A percentile compares a stretch with the other conserved stretches of the same genome.
Evolutionary conservation across 1,284 basidiomycete species (phyloP).

Genomic region (Moesziomyces globuligerus): DNA sequence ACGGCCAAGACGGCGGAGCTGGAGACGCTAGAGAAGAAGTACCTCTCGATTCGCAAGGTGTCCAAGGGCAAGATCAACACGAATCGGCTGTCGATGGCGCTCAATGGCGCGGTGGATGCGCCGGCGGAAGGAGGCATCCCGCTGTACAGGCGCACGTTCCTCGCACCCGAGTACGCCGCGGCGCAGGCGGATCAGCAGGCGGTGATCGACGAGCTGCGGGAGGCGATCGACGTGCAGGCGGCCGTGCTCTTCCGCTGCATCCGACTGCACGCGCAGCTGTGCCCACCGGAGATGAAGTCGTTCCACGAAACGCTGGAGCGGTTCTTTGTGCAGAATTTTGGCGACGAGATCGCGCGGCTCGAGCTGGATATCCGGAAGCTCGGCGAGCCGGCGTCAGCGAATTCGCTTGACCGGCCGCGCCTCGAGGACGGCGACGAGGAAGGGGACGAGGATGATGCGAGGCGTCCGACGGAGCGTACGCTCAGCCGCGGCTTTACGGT

Average conservation of each 20-base stretch:
- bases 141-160: constrained; percentile 72
- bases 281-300: constrained; percentile 83
- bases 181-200: constrained; percentile 78
- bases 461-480: constrained; percentile 32
- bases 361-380: constrained; percentile 44
- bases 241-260: constrained; percentile 84
- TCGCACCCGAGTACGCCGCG: constrained; percentile 76
- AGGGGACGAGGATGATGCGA: constrained; percentile 20
- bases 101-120: constrained; percentile 88
- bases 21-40: constrained; percentile 76
- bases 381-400: constrained; percentile 10
- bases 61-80: constrained; percentile 73
- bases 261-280: constrained; percentile 81
- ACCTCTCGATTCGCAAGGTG: constrained; percentile 80
- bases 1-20: constrained; percentile 81
- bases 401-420: constrained; percentile 14
- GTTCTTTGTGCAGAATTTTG: constrained; percentile 87
- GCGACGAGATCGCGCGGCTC: constrained; percentile 77
- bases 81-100: constrained; percentile 84
- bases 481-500: constrained; percentile 30
- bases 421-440: constrained; percentile 14
- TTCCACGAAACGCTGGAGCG: constrained; percentile 91
- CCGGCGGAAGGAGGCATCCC: constrained; percentile 80
- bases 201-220: constrained; percentile 77
- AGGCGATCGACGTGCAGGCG: constrained; percentile 79